A percentile compares a stretch with the other conserved stretches of the same genome.
Conservation (phyloP, 768 basidiomycete species). For the Wakefieldia striispora region DNA sequence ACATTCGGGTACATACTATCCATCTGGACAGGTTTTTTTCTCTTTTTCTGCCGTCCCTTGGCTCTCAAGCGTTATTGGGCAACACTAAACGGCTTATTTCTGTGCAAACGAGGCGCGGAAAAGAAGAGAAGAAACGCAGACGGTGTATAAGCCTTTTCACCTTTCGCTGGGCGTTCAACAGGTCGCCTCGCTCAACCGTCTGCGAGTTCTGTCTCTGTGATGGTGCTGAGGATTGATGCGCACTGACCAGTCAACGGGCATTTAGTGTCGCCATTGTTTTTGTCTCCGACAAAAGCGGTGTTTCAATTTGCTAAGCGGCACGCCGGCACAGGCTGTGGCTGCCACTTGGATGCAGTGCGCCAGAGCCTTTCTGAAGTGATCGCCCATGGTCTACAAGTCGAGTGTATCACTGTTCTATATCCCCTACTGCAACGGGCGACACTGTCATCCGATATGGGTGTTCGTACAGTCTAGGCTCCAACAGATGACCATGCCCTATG, state of each 20-base stretch:
- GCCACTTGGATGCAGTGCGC: constrained; percentile 21
- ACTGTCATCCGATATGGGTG: not conserved
- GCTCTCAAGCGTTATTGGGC: constrained; percentile 43
- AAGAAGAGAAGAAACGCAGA: constrained; percentile 36
- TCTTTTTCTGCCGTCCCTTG: constrained; percentile 38
- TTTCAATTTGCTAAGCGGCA: constrained; percentile 23
- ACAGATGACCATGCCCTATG: not conserved
- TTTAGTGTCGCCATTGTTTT: constrained; percentile 24
- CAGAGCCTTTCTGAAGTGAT: constrained; percentile 18
- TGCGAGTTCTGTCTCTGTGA: constrained; percentile 40
- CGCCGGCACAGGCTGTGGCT: constrained; percentile 21
- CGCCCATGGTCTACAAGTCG: constrained; percentile 19
- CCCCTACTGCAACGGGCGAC: constrained; percentile 2
- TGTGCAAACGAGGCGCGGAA: constrained; percentile 39
- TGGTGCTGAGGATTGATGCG: constrained; percentile 37
- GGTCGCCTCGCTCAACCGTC: constrained; percentile 36
- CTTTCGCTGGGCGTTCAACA: constrained; percentile 36
- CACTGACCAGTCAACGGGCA: constrained; percentile 30
- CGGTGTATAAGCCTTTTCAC: constrained; percentile 40
- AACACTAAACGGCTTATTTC: constrained; percentile 47
- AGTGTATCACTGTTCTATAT: not conserved
- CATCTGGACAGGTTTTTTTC: constrained; percentile 39
- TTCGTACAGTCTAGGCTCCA: not conserved
- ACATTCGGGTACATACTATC: constrained; percentile 48
- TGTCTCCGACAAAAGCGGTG: constrained; percentile 29